These are phyloP conservation scores for Circinella umbellata DNA, from an alignment of 371 early-diverging fungal genomes.

Conservation along the genomic window DNA sequence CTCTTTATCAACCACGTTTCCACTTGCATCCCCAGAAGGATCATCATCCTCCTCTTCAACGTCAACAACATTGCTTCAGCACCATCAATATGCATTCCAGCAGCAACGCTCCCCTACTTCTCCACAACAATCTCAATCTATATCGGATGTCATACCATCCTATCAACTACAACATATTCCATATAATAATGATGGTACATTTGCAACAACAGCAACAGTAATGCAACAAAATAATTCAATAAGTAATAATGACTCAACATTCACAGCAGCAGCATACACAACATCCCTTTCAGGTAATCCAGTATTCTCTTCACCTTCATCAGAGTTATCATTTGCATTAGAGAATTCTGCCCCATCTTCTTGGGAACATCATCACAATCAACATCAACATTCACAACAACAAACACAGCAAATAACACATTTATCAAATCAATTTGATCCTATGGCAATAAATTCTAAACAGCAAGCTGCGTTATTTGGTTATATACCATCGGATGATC, in stretches of 20 bases:
- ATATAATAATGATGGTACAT: neutral
- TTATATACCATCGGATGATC: neutral
- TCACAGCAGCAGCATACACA: neutral
- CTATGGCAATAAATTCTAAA: conserved; percentile 1
- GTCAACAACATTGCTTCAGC: neutral
- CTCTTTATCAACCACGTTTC: neutral
- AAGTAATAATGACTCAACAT: neutral
- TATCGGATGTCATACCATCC: no score
- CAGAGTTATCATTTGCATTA: conserved; percentile 3
- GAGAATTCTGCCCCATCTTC: neutral
- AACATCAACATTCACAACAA: neutral
- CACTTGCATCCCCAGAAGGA: neutral
- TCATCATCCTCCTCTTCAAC: neutral
- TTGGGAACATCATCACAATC: neutral
- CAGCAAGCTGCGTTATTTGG: neutral
- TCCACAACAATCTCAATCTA: neutral
- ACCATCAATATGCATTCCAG: conserved; percentile 5
- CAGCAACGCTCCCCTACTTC: conserved; percentile 1
- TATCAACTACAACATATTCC: neutral
- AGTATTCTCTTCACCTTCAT: neutral
- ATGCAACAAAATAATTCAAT: neutral
- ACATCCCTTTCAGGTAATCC: neutral
- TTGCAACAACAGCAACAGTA: neutral
- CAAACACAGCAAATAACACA: neutral
- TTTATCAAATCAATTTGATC: neutral